A percentile compares a stretch with the other conserved stretches of the same genome.
phyloP scores from a whole-genome alignment of 495 filamentous ascomycete species.

The Penicillium taxi region DNA sequence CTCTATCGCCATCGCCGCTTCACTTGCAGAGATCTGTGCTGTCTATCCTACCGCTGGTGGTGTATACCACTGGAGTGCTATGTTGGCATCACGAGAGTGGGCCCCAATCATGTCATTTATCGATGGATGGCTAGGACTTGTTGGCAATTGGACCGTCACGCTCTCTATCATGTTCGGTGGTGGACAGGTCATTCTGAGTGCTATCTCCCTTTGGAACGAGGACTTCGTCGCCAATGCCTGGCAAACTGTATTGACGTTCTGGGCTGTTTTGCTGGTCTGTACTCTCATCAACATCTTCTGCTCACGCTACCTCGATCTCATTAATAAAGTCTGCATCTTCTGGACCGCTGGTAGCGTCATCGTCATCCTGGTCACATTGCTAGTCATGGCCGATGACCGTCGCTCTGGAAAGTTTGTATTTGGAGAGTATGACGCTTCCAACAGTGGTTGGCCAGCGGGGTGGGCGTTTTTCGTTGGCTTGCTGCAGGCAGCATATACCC shows the following conservation, averaged over 20 bases:
- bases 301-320: constrained; percentile 50
- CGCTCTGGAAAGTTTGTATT: constrained; percentile 53
- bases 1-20: constrained; percentile 62
- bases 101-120: constrained; percentile 59
- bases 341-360: constrained; percentile 57
- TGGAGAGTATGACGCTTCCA: constrained; percentile 49
- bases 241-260: constrained; percentile 59
- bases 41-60: constrained; percentile 64
- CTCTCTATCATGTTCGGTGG: constrained; percentile 45
- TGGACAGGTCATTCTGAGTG: constrained; percentile 52
- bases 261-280: constrained; percentile 54
- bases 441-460: constrained; percentile 54
- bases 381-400: constrained; percentile 49
- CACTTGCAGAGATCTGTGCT: constrained; percentile 67
- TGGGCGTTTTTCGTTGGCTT: constrained; percentile 57
- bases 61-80: constrained; percentile 71
- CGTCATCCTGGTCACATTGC: constrained; percentile 50
- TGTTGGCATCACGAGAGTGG: constrained; percentile 48
- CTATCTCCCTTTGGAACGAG: constrained; percentile 54
- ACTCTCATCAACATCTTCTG: constrained; percentile 51
- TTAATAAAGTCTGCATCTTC: constrained; percentile 61
- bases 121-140: constrained; percentile 68
- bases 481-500: constrained; percentile 51
- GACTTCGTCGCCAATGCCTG: constrained; percentile 53
- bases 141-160: constrained; percentile 58